A percentile compares a stretch with the other conserved stretches of the same genome.
Conservation (phyloP, 163 green algal genomes). For the Scenedesmus sp. region DNA sequence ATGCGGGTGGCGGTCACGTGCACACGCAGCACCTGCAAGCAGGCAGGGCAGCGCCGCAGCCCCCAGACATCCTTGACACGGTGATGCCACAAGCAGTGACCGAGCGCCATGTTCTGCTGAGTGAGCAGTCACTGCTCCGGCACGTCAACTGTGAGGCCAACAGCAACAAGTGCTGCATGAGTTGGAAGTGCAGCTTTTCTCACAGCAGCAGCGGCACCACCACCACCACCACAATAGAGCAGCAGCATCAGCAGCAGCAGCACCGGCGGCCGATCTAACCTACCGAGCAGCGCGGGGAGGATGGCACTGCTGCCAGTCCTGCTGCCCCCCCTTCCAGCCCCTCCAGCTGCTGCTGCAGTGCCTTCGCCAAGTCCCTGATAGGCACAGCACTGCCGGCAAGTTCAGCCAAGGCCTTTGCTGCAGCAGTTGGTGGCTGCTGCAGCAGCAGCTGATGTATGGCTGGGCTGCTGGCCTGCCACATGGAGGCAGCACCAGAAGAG, state of each 20-base stretch:
- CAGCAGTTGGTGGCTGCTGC: not conserved
- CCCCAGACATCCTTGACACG: too few relatives aligned
- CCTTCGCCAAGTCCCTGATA: not conserved
- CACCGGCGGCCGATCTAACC: not conserved
- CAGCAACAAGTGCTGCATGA: too few relatives aligned
- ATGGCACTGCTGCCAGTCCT: too few relatives aligned
- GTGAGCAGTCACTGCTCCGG: too few relatives aligned
- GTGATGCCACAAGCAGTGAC: not conserved
- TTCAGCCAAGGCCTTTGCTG: slow-evolving; percentile 8
- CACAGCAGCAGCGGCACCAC: not conserved
- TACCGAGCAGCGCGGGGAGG: not conserved
- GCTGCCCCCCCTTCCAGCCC: not conserved
- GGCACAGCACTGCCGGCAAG: slow-evolving; percentile 8
- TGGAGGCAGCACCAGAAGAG: slow-evolving; percentile 1
- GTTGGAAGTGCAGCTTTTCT: too few relatives aligned
- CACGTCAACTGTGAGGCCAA: too few relatives aligned
- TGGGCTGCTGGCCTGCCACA: not conserved
- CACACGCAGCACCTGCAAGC: slow-evolving; percentile 35
- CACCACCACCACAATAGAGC: too few relatives aligned
- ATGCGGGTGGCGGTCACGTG: slow-evolving; percentile 32
- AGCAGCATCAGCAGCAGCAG: not conserved
- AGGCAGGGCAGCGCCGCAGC: too few relatives aligned
- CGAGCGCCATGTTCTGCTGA: too few relatives aligned
- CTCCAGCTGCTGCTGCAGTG: not conserved
- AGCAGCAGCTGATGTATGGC: not conserved